A percentile compares a stretch with the other conserved stretches of the same genome.
Conservation (phyloP, 768 basidiomycete genomes). For the Dendrothele bispora region DNA sequence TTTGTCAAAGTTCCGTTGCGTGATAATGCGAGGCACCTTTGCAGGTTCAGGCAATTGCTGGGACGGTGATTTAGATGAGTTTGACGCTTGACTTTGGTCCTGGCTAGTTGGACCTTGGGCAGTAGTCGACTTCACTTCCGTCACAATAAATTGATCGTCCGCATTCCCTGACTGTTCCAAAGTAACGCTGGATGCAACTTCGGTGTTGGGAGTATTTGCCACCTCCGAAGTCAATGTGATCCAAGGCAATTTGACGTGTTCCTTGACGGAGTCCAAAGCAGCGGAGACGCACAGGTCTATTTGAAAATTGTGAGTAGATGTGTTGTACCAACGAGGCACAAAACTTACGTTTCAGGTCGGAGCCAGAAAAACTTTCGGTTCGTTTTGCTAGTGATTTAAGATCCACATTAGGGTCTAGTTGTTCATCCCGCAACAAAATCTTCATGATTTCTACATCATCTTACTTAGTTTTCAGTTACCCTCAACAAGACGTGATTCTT, state of each 20-base stretch:
- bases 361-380: constrained; percentile 89
- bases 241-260: constrained; percentile 83
- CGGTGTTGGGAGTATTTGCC: constrained; percentile 5
- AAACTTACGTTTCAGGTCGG: constrained; percentile 87
- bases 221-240: constrained; percentile 15
- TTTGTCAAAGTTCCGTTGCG: constrained; percentile 70
- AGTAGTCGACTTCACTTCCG: no score
- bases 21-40: constrained; percentile 39
- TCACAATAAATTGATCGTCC: no score
- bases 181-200: neutral
- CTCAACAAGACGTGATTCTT: constrained; percentile 62
- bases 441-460: constrained; percentile 71
- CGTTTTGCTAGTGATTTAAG: constrained; percentile 59
- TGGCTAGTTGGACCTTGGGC: no score
- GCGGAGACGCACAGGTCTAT: constrained; percentile 91
- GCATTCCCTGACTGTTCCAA: no score
- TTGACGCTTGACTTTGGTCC: neutral
- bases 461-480: constrained; percentile 10
- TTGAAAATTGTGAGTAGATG: constrained; percentile 8
- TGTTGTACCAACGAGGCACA: constrained; percentile 2
- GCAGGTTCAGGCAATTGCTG: constrained; percentile 7
- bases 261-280: constrained; percentile 89
- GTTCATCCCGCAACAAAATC: constrained; percentile 84
- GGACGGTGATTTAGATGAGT: neutral
- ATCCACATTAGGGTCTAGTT: constrained; percentile 63